Evolutionary conservation across 2,329 filamentous ascomycete genomes (phyloP).

Genomic region (Didymella pinodella): DNA sequence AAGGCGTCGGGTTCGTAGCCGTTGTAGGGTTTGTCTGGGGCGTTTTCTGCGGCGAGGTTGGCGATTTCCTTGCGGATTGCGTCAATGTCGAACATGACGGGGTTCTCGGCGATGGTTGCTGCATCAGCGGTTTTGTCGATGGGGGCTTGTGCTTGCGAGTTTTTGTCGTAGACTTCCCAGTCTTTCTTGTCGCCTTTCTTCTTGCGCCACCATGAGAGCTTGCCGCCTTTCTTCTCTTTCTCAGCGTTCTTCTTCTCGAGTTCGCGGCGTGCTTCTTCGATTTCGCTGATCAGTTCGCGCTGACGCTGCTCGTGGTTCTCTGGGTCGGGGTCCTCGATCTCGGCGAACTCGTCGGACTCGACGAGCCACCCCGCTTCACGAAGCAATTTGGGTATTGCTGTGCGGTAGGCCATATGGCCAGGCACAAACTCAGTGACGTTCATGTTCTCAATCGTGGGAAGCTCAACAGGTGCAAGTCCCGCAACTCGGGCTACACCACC

Average conservation of each 20-base stretch:
- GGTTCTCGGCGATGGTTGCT: conserved; percentile 62
- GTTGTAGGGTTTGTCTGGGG: conserved; percentile 33
- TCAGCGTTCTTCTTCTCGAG: conserved; percentile 71
- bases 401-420: conserved; percentile 96
- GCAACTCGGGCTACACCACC: conserved; percentile 90
- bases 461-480: conserved; percentile 79
- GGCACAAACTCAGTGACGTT: conserved; percentile 85
- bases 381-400: conserved; percentile 86
- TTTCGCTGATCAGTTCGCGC: conserved; percentile 92
- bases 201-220: conserved; percentile 77
- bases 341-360: conserved; percentile 90
- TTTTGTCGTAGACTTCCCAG: conserved; percentile 93
- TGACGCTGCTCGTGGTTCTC: conserved; percentile 89
- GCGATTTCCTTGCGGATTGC: conserved; percentile 76
- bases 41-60: conserved; percentile 75
- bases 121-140: conserved; percentile 54
- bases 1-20: conserved; percentile 48
- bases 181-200: conserved; percentile 85
- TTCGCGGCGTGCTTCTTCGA: conserved; percentile 90
- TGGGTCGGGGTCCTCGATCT: conserved; percentile 97
- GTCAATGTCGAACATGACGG: conserved; percentile 91
- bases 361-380: conserved; percentile 90
- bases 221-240: conserved; percentile 67
- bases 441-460: conserved; percentile 87
- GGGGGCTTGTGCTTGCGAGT: conserved; percentile 52